Conservation (phyloP, 148 eudicot species). For the Agrostemma githago region DNA sequence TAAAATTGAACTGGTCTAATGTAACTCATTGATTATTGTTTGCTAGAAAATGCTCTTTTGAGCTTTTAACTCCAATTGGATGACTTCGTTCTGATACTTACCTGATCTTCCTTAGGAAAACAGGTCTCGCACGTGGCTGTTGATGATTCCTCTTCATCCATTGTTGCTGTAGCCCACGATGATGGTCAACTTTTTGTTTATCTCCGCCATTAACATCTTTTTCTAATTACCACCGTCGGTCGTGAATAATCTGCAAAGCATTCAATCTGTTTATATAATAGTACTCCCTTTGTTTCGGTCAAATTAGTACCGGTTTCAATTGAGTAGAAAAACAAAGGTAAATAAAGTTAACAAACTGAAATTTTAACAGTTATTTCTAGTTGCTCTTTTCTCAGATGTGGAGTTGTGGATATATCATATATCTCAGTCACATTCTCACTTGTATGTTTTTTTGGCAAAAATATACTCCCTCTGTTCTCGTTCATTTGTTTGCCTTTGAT, state of each 20-base stretch:
- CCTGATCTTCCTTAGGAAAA: slow-evolving; percentile 35
- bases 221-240: not conserved
- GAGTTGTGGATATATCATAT: too few species aligned
- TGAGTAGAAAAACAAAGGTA: too few species aligned
- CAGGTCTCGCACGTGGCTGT: slow-evolving; percentile 56
- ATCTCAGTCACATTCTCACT: too few species aligned
- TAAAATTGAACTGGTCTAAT: not conserved
- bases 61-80: not conserved
- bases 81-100: not conserved
- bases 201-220: slow-evolving; percentile 24
- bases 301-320: too few species aligned
- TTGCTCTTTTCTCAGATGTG: too few species aligned
- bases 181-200: slow-evolving; percentile 54
- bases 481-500: too few species aligned
- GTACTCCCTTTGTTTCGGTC: not conserved
- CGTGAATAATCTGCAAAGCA: slow-evolving; percentile 1
- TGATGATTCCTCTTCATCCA: slow-evolving; percentile 44
- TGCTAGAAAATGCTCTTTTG: not conserved
- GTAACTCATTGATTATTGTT: not conserved
- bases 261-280: not conserved
- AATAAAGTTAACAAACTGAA: too few species aligned
- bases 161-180: slow-evolving; percentile 60
- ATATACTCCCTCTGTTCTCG: too few species aligned
- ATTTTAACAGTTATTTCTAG: too few species aligned
- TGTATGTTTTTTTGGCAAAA: too few species aligned